These are phyloP conservation scores for Aureobasidium vineae DNA, from an alignment of 2,329 filamentous ascomycete genomes.

Conservation along the genomic window DNA sequence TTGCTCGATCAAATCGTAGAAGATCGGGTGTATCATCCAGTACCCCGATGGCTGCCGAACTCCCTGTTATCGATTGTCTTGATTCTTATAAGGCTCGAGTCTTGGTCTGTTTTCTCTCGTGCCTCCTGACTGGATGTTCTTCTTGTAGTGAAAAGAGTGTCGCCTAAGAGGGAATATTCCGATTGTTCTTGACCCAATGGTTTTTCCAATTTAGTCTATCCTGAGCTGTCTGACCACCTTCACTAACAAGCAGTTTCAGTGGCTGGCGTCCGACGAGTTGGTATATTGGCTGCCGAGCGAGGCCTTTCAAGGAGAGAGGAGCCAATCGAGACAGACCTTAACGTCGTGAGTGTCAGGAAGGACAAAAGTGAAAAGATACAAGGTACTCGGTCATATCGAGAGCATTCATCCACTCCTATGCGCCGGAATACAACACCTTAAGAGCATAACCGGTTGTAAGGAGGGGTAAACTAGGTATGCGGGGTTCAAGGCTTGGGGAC, in stretches of 20 bases:
- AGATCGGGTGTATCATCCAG: not conserved
- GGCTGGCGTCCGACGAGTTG: not conserved
- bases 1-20: not conserved
- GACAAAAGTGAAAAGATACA: not conserved
- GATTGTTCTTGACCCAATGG: not conserved
- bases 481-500: not conserved
- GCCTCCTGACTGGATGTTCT: not conserved
- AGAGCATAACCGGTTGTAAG: constrained; percentile 10
- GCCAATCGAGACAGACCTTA: not conserved
- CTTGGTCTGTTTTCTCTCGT: not conserved
- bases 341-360: not conserved
- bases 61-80: too few species aligned
- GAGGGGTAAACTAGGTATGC: constrained; percentile 13
- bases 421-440: not conserved
- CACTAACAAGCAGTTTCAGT: not conserved
- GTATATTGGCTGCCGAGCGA: not conserved
- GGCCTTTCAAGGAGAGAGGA: not conserved
- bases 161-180: not conserved
- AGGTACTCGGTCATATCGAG: not conserved
- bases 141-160: not conserved
- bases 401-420: not conserved
- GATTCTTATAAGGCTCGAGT: not conserved
- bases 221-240: not conserved
- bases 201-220: not conserved
- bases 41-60: not conserved